phyloP scores from a whole-genome alignment of 371 early-diverging fungal species.

The Mortierella sp. region DNA sequence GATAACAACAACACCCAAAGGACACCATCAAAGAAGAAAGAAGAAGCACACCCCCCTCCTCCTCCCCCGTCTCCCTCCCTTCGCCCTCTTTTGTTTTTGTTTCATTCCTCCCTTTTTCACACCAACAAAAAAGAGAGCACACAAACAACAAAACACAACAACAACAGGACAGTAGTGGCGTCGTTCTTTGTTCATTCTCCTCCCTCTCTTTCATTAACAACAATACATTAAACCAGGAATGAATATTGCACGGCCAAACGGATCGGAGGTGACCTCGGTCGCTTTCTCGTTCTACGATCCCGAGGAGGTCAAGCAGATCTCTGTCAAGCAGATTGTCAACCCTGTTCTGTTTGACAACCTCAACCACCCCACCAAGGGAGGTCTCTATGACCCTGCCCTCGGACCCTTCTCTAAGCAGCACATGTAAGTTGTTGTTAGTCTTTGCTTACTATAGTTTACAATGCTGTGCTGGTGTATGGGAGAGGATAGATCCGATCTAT shows the following conservation, averaged over 20 bases:
- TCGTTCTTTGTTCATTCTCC: not conserved
- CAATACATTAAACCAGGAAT: slow-evolving; percentile 51
- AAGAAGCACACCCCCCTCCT: not conserved
- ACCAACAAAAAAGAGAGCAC: not conserved
- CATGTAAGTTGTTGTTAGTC: slow-evolving; percentile 66
- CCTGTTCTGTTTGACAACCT: slow-evolving; percentile 94
- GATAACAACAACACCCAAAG: slow-evolving; percentile 8
- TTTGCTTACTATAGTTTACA: not conserved
- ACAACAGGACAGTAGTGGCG: not conserved
- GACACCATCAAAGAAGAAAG: not conserved
- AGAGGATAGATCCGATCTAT: too few relatives aligned
- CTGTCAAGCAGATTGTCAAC: slow-evolving; percentile 94
- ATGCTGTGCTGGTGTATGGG: not conserved
- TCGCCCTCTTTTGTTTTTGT: not conserved
- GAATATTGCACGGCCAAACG: slow-evolving; percentile 79
- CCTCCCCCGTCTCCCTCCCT: not conserved
- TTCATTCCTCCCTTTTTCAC: not conserved
- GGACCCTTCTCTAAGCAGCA: slow-evolving; percentile 91
- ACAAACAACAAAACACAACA: not conserved
- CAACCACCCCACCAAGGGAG: slow-evolving; percentile 93
- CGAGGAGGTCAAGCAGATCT: slow-evolving; percentile 94
- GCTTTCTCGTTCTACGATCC: slow-evolving; percentile 93
- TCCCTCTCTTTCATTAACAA: not conserved
- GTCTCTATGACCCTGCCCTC: slow-evolving; percentile 97
- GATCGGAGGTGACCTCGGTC: slow-evolving; percentile 77